Evolutionary conservation across 345 rosid species (phyloP), one percentile per base, ranked within the genome.

Genomic region (Mangifera indica): DNA sequence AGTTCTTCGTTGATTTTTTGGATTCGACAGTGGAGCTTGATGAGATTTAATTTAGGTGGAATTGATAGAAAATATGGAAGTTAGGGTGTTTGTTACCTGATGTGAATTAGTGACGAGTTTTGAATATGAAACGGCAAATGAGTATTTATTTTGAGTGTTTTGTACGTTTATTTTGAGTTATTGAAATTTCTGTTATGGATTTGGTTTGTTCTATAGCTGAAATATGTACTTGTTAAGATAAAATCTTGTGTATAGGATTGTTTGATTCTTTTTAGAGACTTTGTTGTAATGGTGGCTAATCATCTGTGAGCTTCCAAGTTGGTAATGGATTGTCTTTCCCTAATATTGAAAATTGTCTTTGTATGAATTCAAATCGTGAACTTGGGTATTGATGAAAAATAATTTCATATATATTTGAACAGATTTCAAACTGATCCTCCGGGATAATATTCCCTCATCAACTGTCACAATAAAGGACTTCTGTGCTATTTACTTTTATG

Each of bases 41-140:
- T 37, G 22, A 15, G 18, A 44, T 61, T 26, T 11, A 10, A 0
- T 10, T 14, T 59, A 32, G 7, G 17, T 18, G 44, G 49, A 57
- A 14, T 57, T 51, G 10, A 49, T 29, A 44, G 45, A 18, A 60
- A 52, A 24, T 57, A 58, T 53, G 65, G 65, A 32, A 42, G 40
- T 57, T 64, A 49, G 60, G 79, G 66, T 56, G 57, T 63, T 55
- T 49, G 46, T 7, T 17, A 44, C 42, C 32, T 40, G 13, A 15
- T 3, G 21, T 45, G 59, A 37, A 37, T 37, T 37, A 37, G 42
- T 6, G 42, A 0, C 7, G 42, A 37, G 42, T 6, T 37, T 37
- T 37, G 42, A 37, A 37, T 37, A 37, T 37, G 8, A 37, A 7
- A 37, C 42, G 8, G 42, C 9, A 37, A 5, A 37, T 37, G 2